Evolutionary conservation across 306 rosid species (phyloP).

Genomic region (Cicer yamashitae): DNA sequence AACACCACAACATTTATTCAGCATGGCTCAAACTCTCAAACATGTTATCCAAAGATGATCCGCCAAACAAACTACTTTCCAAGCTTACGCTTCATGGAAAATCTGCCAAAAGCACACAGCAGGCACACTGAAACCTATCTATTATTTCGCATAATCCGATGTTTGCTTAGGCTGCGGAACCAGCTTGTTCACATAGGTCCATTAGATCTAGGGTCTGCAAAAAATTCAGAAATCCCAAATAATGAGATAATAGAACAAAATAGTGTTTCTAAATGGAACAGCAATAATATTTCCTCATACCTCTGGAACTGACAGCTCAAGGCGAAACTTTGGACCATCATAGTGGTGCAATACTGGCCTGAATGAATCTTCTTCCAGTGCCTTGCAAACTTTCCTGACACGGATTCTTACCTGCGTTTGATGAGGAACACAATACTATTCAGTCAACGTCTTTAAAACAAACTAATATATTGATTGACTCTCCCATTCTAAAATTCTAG

Average conservation of each 20-base stretch:
- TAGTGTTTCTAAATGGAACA: not conserved
- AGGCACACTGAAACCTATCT: constrained; percentile 64
- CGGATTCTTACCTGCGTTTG: constrained; percentile 74
- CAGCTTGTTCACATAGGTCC: constrained; percentile 96
- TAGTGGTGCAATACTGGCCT: constrained; percentile 99
- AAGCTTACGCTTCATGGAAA: constrained; percentile 98
- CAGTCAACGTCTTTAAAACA: constrained; percentile 22
- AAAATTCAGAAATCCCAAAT: constrained; percentile 14
- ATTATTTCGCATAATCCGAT: constrained; percentile 39
- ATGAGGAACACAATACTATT: constrained; percentile 4
- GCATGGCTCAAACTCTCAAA: constrained; percentile 54
- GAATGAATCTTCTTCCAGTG: constrained; percentile 96
- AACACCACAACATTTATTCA: constrained; percentile 62
- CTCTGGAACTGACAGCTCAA: constrained; percentile 98
- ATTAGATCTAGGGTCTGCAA: constrained; percentile 91
- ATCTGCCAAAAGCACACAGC: constrained; percentile 72
- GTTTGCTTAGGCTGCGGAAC: constrained; percentile 74
- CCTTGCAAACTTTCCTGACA: constrained; percentile 85
- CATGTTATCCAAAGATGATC: constrained; percentile 46
- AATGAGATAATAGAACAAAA: not conserved
- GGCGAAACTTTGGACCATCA: constrained; percentile 99
- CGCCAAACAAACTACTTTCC: constrained; percentile 57
- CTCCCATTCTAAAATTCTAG: constrained; percentile 13
- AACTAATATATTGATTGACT: not conserved
- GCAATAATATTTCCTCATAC: constrained; percentile 46